Conservation (phyloP, 352 stramenopile species). For the Pythium insidiosum region DNA sequence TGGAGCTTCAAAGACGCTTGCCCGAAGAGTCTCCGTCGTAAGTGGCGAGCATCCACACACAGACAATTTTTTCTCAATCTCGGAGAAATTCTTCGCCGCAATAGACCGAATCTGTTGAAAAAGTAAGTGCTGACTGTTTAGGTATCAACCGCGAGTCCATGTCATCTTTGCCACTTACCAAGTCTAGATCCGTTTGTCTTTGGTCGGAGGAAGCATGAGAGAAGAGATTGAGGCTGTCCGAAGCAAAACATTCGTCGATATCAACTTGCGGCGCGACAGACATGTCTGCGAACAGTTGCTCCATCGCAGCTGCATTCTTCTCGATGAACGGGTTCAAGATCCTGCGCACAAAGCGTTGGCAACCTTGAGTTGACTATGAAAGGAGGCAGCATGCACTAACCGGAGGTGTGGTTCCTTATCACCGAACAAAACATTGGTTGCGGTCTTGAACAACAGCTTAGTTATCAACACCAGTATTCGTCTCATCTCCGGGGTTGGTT, state of each 20-base stretch:
- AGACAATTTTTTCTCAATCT: slow-evolving; percentile 62
- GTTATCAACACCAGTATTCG: slow-evolving; percentile 82
- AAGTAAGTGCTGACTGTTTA: not conserved
- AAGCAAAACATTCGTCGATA: slow-evolving; percentile 70
- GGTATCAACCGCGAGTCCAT: too few relatives aligned
- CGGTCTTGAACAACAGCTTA: slow-evolving; percentile 86
- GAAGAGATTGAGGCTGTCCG: slow-evolving; percentile 70
- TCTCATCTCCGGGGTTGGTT: slow-evolving; percentile 57
- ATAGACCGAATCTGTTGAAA: slow-evolving; percentile 48
- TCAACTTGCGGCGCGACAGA: slow-evolving; percentile 48
- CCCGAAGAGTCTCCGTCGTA: slow-evolving; percentile 39
- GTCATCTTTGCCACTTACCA: too few relatives aligned
- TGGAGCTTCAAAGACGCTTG: too few relatives aligned
- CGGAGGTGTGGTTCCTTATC: slow-evolving; percentile 76
- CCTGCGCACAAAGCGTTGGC: slow-evolving; percentile 24
- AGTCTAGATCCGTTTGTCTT: slow-evolving; percentile 56
- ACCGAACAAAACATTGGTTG: slow-evolving; percentile 80
- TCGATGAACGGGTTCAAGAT: slow-evolving; percentile 86
- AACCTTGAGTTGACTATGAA: not conserved
- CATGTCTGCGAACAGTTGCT: slow-evolving; percentile 70
- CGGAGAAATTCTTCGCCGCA: slow-evolving; percentile 61
- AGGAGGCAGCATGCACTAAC: slow-evolving; percentile 18
- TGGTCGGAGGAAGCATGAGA: slow-evolving; percentile 36
- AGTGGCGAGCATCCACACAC: slow-evolving; percentile 27
- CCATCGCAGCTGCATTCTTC: slow-evolving; percentile 66